Evolutionary conservation across 176 grass and related monocot species (phyloP).

Genomic region (Alopecurus myosuroides): DNA sequence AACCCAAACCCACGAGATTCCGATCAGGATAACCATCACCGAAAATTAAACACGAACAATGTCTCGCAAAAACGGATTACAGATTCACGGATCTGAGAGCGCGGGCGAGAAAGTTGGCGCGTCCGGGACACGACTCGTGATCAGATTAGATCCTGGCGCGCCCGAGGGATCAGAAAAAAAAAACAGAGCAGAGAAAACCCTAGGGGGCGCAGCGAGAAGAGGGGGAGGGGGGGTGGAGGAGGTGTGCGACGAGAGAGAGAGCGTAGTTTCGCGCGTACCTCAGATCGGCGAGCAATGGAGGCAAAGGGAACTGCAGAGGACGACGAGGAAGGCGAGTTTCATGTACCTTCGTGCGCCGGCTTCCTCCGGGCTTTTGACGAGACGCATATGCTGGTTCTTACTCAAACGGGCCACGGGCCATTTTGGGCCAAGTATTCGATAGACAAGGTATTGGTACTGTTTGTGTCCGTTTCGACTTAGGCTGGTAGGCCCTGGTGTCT

Average conservation of each 20-base stretch:
- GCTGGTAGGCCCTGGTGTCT: not conserved
- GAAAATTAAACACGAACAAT: not conserved
- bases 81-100: not conserved
- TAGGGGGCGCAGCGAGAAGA: not conserved
- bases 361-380: not conserved
- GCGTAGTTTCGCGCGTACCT: slow-evolving; percentile 18
- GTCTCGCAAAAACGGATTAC: not conserved
- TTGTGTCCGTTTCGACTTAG: not conserved
- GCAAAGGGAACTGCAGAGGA: not conserved
- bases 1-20: not conserved
- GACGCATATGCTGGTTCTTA: not conserved
- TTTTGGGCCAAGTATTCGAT: not conserved
- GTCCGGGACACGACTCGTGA: not conserved
- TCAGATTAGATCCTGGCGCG: not conserved
- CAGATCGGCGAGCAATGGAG: slow-evolving; percentile 28
- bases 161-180: not conserved
- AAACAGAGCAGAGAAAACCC: not conserved
- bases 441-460: not conserved
- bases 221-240: not conserved
- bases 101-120: not conserved
- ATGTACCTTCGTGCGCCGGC: not conserved
- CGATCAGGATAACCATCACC: not conserved
- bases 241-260: not conserved
- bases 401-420: not conserved
- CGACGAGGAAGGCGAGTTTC: not conserved